Conservation (phyloP, 2,329 filamentous ascomycete species). For the Nigrospora osmanthi region DNA sequence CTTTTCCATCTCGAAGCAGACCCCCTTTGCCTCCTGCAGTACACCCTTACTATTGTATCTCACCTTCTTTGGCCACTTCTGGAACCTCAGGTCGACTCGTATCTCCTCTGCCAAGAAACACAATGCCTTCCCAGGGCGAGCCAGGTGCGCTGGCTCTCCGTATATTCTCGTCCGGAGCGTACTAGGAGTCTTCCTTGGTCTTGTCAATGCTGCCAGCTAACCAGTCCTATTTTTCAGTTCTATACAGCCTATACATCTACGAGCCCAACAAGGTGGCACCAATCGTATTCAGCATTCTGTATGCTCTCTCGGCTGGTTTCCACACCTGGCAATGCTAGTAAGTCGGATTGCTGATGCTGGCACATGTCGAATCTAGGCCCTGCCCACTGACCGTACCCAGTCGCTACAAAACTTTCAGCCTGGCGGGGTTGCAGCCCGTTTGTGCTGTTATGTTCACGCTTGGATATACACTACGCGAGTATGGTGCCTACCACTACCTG, state of each 20-base stretch:
- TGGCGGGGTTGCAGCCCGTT: constrained; percentile 41
- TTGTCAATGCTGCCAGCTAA: background rate
- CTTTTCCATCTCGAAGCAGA: background rate
- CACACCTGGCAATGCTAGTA: constrained; percentile 46
- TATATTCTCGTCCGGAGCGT: too few species aligned
- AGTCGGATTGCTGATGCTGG: constrained; percentile 5
- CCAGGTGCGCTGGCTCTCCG: background rate
- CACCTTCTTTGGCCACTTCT: background rate
- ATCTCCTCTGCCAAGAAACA: too few species aligned
- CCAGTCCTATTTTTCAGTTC: background rate
- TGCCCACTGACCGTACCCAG: constrained; percentile 18
- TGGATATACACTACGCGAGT: constrained; percentile 46
- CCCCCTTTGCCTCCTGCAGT: background rate
- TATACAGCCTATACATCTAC: constrained; percentile 34
- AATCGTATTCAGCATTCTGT: constrained; percentile 41
- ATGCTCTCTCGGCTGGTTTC: constrained; percentile 32
- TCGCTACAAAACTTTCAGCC: constrained; percentile 41
- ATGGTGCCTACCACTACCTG: constrained; percentile 38
- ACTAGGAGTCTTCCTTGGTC: too few species aligned
- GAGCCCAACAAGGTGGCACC: constrained; percentile 46
- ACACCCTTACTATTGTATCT: too few species aligned
- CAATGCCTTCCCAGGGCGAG: background rate
- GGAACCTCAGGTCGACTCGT: background rate
- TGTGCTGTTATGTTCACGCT: constrained; percentile 41
- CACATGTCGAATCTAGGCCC: background rate